phyloP scores from a whole-genome alignment of 2,329 filamentous ascomycete genomes.

The Pestalotiopsis sp. region DNA sequence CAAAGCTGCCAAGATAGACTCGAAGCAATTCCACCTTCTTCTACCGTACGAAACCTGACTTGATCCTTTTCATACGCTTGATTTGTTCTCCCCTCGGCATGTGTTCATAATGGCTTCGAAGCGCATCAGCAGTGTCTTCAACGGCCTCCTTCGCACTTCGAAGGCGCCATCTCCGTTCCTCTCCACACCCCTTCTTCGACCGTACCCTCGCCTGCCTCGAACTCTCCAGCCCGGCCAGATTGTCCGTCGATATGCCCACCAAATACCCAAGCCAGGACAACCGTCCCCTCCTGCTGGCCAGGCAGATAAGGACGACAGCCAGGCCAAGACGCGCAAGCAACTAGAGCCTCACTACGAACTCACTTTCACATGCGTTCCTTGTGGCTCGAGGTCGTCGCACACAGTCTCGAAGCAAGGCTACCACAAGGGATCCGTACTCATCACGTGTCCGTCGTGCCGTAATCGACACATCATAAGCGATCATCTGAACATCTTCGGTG shows the following conservation, averaged over 20 bases:
- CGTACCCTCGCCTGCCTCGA: constrained; percentile 25
- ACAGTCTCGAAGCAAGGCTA: constrained; percentile 92
- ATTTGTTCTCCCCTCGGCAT: not conserved
- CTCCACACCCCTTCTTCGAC: constrained; percentile 21
- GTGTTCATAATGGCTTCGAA: constrained; percentile 24
- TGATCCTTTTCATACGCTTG: not conserved
- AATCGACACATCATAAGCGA: constrained; percentile 92
- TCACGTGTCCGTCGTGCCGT: constrained; percentile 83
- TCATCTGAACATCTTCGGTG: constrained; percentile 78
- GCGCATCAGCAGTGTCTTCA: constrained; percentile 17
- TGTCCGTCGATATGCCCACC: constrained; percentile 27
- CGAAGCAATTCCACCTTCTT: not conserved
- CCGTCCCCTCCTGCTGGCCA: constrained; percentile 5
- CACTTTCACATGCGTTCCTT: constrained; percentile 91
- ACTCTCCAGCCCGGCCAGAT: constrained; percentile 23
- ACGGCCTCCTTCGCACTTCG: constrained; percentile 18
- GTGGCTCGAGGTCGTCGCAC: constrained; percentile 78
- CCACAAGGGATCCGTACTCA: constrained; percentile 84
- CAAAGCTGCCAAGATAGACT: not conserved
- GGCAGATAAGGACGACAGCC: constrained; percentile 18
- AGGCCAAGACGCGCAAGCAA: constrained; percentile 26
- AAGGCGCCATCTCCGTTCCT: constrained; percentile 12
- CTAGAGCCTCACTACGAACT: constrained; percentile 77
- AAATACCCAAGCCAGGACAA: constrained; percentile 29
- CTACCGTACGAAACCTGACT: not conserved